These are phyloP conservation scores for Apophysomyces trapeziformis DNA, from an alignment of 371 early-diverging fungal genomes.

Conservation along the genomic window DNA sequence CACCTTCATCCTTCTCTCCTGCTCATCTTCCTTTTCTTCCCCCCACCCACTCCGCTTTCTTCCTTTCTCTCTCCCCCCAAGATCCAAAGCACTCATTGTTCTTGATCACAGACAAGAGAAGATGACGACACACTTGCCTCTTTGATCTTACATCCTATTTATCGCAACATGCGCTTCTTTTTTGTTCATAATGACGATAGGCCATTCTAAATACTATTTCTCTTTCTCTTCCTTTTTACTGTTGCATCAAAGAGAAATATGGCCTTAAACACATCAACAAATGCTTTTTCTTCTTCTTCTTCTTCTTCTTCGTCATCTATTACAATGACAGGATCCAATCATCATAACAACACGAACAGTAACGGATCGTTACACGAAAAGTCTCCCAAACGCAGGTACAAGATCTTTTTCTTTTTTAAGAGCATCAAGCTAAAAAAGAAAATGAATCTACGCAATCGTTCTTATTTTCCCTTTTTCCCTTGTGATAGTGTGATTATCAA, in stretches of 20 bases:
- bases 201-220: no score
- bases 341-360: not conserved
- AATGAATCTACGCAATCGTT: no score
- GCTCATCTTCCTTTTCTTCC: not conserved
- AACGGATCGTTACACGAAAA: conserved; percentile 3
- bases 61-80: not conserved
- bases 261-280: no score
- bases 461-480: no score
- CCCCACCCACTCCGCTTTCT: no score
- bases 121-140: not conserved
- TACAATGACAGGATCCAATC: not conserved
- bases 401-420: no score
- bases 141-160: no score
- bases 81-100: conserved; percentile 12
- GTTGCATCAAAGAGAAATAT: not conserved
- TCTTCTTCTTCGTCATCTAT: not conserved
- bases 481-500: conserved; percentile 75
- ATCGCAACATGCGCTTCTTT: no score
- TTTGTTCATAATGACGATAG: no score
- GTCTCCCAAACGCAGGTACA: conserved; percentile 7
- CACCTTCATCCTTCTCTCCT: not conserved
- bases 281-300: not conserved
- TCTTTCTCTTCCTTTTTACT: not conserved
- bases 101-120: conserved; percentile 8
- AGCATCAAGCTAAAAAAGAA: no score